Conservation (phyloP, 805 yeast genomes). For the Tetrapisispora taiwanensis region DNA sequence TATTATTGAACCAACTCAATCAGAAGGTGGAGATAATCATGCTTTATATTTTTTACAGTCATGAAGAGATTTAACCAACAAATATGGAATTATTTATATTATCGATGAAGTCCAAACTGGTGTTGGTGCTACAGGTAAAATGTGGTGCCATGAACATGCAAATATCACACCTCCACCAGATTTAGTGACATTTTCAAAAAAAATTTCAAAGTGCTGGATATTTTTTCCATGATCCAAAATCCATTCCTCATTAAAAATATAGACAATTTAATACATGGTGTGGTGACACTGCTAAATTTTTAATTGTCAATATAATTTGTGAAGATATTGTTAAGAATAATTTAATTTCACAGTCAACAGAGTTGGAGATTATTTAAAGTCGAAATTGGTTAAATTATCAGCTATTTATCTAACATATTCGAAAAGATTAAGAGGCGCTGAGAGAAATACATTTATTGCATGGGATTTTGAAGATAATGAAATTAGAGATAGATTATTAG, state of each 20-base stretch:
- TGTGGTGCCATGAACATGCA: slow-evolving; percentile 69
- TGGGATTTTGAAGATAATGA: slow-evolving; percentile 42
- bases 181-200: slow-evolving; percentile 57
- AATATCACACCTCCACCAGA: slow-evolving; percentile 53
- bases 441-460: slow-evolving; percentile 56
- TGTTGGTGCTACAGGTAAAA: slow-evolving; percentile 61
- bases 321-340: slow-evolving; percentile 43
- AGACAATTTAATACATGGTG: slow-evolving; percentile 75
- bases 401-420: slow-evolving; percentile 34
- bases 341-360: slow-evolving; percentile 39
- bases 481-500: slow-evolving; percentile 39
- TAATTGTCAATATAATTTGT: slow-evolving; percentile 51
- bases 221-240: slow-evolving; percentile 48
- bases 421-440: slow-evolving; percentile 49
- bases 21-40: slow-evolving; percentile 73
- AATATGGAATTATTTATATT: slow-evolving; percentile 49
- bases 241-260: slow-evolving; percentile 51
- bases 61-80: slow-evolving; percentile 47
- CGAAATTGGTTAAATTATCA: slow-evolving; percentile 31
- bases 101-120: slow-evolving; percentile 71
- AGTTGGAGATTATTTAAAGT: slow-evolving; percentile 47
- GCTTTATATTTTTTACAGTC: slow-evolving; percentile 56
- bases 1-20: slow-evolving; percentile 76
- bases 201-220: slow-evolving; percentile 69
- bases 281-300: slow-evolving; percentile 63